Evolutionary conservation across 2,329 filamentous ascomycete species (phyloP), one percentile per base, ranked within the genome.

Genomic region (Arthrinium phaeospermum): DNA sequence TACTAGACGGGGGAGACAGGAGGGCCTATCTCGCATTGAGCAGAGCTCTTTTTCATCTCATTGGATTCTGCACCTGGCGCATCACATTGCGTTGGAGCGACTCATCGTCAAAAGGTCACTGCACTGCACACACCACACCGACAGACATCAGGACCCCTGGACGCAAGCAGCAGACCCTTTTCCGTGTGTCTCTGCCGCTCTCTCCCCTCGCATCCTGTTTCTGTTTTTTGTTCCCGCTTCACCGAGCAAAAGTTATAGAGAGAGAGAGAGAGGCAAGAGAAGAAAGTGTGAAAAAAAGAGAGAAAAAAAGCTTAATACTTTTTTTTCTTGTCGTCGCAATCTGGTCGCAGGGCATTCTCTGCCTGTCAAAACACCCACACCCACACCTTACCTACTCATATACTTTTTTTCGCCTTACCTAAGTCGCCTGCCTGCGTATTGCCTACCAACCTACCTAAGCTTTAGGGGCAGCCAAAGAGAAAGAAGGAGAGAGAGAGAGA

Each of bases 51-150:
- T 41, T 64, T 64, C 57, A 64, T 64, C 57, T 64, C 57, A 64
- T 64, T 64, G 57, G 57, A 41, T 41, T 64, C 57, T 64, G 57
- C 34, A 64, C 57, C 57, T 64, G 57, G 57, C 57, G 57, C 57
- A 64, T 64, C 57, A 41, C 57, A 41, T 64, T 30, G 57, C 57
- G 34, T 41, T 41, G 57, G 57, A 64, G 57, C 57, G 57, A 41
- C 57, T 64, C 57, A 64, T 64, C 57, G 57, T 64, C 57, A 41
- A 64, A 64, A 37, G 30, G 49, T 53, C 49, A 53, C 24, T 53
- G 51, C 57, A 64, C 57, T 41, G 34, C 57, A 41, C 53, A 61
- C 53, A 61, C 49, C 53, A 57, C 53, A 61, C 53, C 53, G 53
- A 61, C 53, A 61, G 16, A n/a, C 30, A 41, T 5, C 57, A 24